These are phyloP conservation scores for Cymbopogon citratus DNA, from an alignment of 176 grass and related monocot genomes.

Conservation along the genomic window DNA sequence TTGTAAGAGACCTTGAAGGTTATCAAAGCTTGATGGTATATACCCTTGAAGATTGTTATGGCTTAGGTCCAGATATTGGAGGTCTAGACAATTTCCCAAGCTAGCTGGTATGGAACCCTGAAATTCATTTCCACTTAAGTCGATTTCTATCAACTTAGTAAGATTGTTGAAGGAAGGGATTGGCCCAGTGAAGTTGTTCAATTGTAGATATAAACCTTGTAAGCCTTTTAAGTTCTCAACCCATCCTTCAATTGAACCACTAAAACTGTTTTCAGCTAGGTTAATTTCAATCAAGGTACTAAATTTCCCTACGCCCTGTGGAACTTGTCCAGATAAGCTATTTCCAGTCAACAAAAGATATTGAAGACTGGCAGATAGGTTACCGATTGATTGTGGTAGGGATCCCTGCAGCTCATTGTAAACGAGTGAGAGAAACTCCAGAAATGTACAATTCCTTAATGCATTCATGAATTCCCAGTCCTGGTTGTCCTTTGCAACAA, in stretches of 20 bases:
- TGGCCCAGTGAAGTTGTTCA: too few relatives aligned
- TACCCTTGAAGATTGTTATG: too few relatives aligned
- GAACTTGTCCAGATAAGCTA: conserved; percentile 5
- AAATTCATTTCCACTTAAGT: too few relatives aligned
- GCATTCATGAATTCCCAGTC: conserved; percentile 33
- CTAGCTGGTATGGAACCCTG: too few relatives aligned
- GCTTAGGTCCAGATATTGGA: too few relatives aligned
- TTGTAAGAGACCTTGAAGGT: too few relatives aligned
- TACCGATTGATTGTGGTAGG: background rate
- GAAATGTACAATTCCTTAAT: background rate
- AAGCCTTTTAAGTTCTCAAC: background rate
- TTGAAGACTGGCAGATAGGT: conserved; percentile 13
- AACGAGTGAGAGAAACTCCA: background rate
- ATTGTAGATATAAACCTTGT: too few relatives aligned
- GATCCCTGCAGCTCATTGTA: conserved; percentile 10
- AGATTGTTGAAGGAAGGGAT: too few relatives aligned
- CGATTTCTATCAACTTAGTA: too few relatives aligned
- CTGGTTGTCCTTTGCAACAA: conserved; percentile 13
- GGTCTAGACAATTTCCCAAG: too few relatives aligned
- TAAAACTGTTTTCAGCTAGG: conserved; percentile 28
- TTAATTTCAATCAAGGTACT: background rate
- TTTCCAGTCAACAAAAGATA: background rate
- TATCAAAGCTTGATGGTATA: too few relatives aligned
- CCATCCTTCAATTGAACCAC: conserved; percentile 31
- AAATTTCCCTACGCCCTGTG: conserved; percentile 9